Evolutionary conservation across 2,329 filamentous ascomycete genomes (phyloP), one percentile per base, ranked within the genome.

Genomic region (Xylaria sp.): DNA sequence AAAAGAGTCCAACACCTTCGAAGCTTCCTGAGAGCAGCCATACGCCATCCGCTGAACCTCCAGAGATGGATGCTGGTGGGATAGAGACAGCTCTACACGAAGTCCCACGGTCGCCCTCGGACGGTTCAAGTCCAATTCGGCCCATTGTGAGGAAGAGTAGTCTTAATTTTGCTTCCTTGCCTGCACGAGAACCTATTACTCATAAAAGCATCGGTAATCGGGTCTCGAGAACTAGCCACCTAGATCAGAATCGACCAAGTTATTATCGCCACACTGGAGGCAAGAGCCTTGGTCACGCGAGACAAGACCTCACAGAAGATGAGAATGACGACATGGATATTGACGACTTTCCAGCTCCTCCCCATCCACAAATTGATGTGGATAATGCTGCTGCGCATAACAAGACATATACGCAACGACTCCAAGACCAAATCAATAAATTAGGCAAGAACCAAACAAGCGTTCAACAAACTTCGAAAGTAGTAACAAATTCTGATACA

Each of bases 371-470:
- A 48, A 79, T 79, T 9, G 81, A 84, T 18, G 79, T 81, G 1
- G 86, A 86, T 52, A 84, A 85, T 37, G 85, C 87, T 6, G 87
- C 85, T 73, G 80, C 87, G 1, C 91, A 95, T 76, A 94, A 90
- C 81, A 97, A 97, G 79, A 94, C 94, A 0, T 97, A 96, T n/a
- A 97, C 96, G 0, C 94, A 98, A 79, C 87, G 93, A 52, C 85
- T 99, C 18, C 94, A 97, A 73, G 95, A 98, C 76, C 94, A 94
- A 75, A 98, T 99, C 75, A 97, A 90, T 76, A 87, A 88, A 82
- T 82, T 91, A 59, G 88, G 89, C 18, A 88, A 91, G 73, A 84
- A 85, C 0, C 87, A 89, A 68, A 79, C 85, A 5, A 84, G 81
- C 54, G 81, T 82, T 58, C 77, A 82, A 20, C 82, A 85, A 46